Base-by-base conservation (phyloP, 2,329 filamentous ascomycete species). In the Incumbomyces lentus region DNA sequence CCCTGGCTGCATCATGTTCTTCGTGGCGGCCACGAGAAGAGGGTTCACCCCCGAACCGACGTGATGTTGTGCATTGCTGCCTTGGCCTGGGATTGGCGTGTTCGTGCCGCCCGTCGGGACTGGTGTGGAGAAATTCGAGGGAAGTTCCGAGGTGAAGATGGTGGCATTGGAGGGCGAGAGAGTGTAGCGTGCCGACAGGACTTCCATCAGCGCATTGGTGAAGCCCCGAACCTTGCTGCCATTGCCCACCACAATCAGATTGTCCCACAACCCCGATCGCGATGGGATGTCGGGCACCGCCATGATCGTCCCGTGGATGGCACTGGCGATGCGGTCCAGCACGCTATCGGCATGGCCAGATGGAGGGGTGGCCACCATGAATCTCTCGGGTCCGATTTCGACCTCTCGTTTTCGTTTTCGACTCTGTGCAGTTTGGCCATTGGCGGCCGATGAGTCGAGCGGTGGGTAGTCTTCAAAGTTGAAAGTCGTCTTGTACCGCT, bases 91-190 rank as follows among this genome's bases (percentile, higher is more conserved):
- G 39, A 69, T 59, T 2, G 86, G 86, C 1, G 92, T 93, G 1
- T 90, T 96, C 65, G 94, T 92, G 13, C 88, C 80, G 30, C 90
- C 90, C 1, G 90, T 96, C 16, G 87, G 89, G 10, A 84, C 76
- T 1, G 92, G 92, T 0, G 92, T 96, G 26, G 86, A 88, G 61
- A 95, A 78, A 66, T 92, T 90, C 7, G 88, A 95, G 6, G 92
- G 92, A 32, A 96, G 80, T 65, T 98, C 92, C 17, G 88, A 95
- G 31, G 89, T 95, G 73, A 96, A 96, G 59, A 96, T 96, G 35
- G 89, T 95, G 42, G 87, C 88, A 1, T 87, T 90, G 22, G 84
- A 89, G 0, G 92, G 92, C 1, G 89, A 94, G 55, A 98, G 81
- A 45, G 95, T 76, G 64, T 95, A 92, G 54, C 89, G 88, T 40